A percentile compares a stretch with the other conserved stretches of the same genome.
phyloP scores from a whole-genome alignment of 176 grass and related monocot species.

The Lolium multiflorum region DNA sequence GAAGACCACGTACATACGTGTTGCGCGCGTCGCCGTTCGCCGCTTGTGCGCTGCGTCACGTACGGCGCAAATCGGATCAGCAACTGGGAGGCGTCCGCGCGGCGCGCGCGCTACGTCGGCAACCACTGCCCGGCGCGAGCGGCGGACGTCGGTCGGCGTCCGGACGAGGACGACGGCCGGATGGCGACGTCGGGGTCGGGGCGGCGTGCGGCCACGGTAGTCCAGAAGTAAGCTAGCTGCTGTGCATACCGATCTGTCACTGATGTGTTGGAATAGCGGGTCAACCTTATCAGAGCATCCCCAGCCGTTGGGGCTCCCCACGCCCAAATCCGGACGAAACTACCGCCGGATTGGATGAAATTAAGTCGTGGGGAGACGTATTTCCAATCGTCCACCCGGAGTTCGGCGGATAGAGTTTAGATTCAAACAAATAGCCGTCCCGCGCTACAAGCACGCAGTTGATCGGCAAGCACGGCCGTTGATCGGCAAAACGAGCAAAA shows the following conservation, averaged over 20 bases:
- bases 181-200: not conserved
- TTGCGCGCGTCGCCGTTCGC: not conserved
- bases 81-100: not conserved
- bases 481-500: no score
- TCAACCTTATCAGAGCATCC: slow-evolving; percentile 42
- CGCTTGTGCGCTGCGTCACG: not conserved
- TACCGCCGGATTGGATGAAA: no score
- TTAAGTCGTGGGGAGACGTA: no score
- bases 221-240: not conserved
- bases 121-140: not conserved
- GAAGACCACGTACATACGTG: not conserved
- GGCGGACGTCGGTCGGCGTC: slow-evolving; percentile 1
- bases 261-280: not conserved
- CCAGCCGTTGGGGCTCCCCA: no score
- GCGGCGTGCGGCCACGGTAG: not conserved
- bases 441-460: no score
- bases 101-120: not conserved
- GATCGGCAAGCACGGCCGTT: no score
- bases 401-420: no score
- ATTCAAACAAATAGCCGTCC: no score
- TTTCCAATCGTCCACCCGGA: no score
- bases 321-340: no score
- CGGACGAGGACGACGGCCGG: not conserved
- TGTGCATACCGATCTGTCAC: not conserved
- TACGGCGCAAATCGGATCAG: not conserved